These are phyloP conservation scores for Nakazawaea pomicola DNA, from an alignment of 805 yeast genomes.

Conservation along the genomic window DNA sequence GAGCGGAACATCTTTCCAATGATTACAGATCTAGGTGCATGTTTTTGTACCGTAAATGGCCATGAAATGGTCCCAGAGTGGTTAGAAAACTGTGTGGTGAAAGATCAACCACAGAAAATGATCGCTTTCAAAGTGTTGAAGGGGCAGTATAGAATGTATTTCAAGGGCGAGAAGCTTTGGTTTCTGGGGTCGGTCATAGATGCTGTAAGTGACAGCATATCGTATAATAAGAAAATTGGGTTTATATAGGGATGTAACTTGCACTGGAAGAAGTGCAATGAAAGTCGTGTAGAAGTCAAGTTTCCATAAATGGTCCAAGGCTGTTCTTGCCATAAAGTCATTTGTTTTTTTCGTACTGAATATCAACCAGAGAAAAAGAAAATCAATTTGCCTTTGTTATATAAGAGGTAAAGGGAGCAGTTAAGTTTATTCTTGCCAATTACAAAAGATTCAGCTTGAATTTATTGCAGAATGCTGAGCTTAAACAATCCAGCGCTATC, in stretches of 20 bases:
- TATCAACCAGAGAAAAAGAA: too few relatives aligned
- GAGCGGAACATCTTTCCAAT: conserved; percentile 14
- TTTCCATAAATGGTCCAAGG: too few relatives aligned
- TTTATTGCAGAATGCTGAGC: not conserved
- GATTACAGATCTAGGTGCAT: conserved; percentile 17
- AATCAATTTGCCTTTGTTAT: too few relatives aligned
- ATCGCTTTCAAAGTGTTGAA: conserved; percentile 37
- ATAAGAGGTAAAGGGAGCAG: too few relatives aligned
- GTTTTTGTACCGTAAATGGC: conserved; percentile 22
- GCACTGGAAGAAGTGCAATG: too few relatives aligned
- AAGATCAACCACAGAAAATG: conserved; percentile 26
- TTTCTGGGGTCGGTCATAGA: conserved; percentile 1
- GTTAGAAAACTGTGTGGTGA: conserved; percentile 18
- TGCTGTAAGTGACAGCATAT: conserved; percentile 2
- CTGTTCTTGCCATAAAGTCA: too few relatives aligned
- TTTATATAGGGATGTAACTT: conserved; percentile 1
- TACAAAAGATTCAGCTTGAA: not conserved
- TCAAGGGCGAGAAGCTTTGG: not conserved
- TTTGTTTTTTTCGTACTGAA: not conserved
- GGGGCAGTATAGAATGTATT: conserved; percentile 35
- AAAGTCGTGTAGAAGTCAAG: too few relatives aligned
- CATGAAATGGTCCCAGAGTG: conserved; percentile 24
- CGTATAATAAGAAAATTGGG: conserved; percentile 1
- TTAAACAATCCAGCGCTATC: not conserved
- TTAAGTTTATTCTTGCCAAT: not conserved